A percentile compares a stretch with the other conserved stretches of the same genome.
Conservation (phyloP, 345 rosid species). For the Clausena lansium region DNA sequence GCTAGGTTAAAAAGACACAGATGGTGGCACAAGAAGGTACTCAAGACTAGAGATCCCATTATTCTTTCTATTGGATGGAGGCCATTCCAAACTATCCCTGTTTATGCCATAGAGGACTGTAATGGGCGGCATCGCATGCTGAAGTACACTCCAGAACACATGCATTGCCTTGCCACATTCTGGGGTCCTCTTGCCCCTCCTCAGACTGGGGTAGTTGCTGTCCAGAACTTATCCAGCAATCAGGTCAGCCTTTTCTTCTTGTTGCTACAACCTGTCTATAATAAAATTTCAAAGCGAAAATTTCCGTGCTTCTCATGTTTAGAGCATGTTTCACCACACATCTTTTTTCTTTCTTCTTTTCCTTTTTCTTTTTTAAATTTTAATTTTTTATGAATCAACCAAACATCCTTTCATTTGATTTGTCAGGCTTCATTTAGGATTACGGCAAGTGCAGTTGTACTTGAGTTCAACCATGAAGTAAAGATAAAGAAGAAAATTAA, state of each 20-base stretch:
- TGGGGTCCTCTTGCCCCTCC: conserved; percentile 99
- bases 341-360: background rate
- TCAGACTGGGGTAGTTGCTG: conserved; percentile 77
- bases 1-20: conserved; percentile 81
- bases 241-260: conserved; percentile 47
- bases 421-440: conserved; percentile 76
- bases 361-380: background rate
- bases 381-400: conserved; percentile 5
- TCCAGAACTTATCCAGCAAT: conserved; percentile 71
- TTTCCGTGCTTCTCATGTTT: conserved; percentile 5
- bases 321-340: background rate
- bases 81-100: conserved; percentile 83
- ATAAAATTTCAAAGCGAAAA: conserved; percentile 10
- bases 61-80: conserved; percentile 95
- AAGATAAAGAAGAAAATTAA: conserved; percentile 80
- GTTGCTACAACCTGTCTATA: conserved; percentile 1
- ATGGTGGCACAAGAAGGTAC: conserved; percentile 79
- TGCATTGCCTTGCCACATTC: conserved; percentile 93
- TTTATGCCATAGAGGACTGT: conserved; percentile 77
- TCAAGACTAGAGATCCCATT: conserved; percentile 84
- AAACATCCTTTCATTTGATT: conserved; percentile 25
- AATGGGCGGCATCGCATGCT: conserved; percentile 93
- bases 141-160: conserved; percentile 92
- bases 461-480: conserved; percentile 82
- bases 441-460: conserved; percentile 71